Base-by-base conservation (phyloP, 805 yeast species). In the Teunomyces lycoperdinae region DNA sequence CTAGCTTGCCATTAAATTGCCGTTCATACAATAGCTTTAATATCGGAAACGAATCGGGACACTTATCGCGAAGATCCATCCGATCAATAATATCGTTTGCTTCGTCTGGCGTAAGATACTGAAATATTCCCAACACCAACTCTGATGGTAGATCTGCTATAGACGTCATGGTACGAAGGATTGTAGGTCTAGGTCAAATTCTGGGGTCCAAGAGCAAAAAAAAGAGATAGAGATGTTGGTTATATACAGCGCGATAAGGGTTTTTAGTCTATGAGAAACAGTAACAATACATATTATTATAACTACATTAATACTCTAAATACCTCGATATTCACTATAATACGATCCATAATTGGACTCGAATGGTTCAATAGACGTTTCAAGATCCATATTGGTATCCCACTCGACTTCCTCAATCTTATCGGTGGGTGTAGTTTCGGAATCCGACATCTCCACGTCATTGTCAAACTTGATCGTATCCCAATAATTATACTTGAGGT, bases 401-500 rank as follows among this genome's bases (percentile, higher is more conserved):
- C 38, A 35, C 11, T 42, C 43, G 16, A 10, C 20, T 40, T 31
- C 34, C 20, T 14, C 24, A 30, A 40, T 6, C 28, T 28, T 30
- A 9, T 40, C 26, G 4, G 24, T 8, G 24, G 24, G 24, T 40
- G 28, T 33, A 10, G 34, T 43, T n/a, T 49, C 50, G 9, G 9
- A 50, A 33, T 52, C 59, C 20, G 43, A 50, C 71, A 66, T 65
- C 11, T 61, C 68, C 10, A 56, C 41, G 46, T 68, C 73, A 14
- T 42, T 44, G n/a, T 60, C 59, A 10, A 61, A 43, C 6, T 57
- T 47, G 9, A 68, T 46, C 7, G 55, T 61, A 45, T 68, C 74
- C 74, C 76, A 71, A 52, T 71, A 71, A 39, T 57, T 58, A 48
- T 71, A 71, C 45, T 58, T 56, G 20, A 64, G 51, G 10, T 32